Evolutionary conservation across 2,329 filamentous ascomycete species (phyloP).

Genomic region (Leptodontidium sp.): DNA sequence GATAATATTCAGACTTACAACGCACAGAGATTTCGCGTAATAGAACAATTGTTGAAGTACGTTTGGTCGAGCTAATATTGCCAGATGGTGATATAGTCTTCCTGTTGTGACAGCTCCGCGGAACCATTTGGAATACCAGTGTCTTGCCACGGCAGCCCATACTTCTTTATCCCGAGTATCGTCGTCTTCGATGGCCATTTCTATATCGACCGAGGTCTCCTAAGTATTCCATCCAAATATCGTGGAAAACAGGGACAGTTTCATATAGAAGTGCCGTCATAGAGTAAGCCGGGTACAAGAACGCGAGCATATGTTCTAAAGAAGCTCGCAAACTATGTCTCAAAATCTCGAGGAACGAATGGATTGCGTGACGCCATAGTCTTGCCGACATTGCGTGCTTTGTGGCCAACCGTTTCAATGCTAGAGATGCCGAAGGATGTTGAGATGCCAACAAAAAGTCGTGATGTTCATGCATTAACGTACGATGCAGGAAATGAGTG

Average conservation of each 20-base stretch:
- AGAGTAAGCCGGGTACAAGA: conserved; percentile 87
- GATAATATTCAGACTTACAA: conserved; percentile 42
- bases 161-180: conserved; percentile 75
- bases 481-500: conserved; percentile 83
- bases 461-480: conserved; percentile 81
- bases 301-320: conserved; percentile 88
- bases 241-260: conserved; percentile 81
- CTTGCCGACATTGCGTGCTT: conserved; percentile 92
- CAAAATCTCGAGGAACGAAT: conserved; percentile 81
- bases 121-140: conserved; percentile 75
- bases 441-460: conserved; percentile 89
- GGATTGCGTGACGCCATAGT: conserved; percentile 94
- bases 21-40: conserved; percentile 75
- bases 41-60: conserved; percentile 75
- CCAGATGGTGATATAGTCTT: conserved; percentile 86
- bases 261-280: conserved; percentile 91
- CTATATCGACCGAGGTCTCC: conserved; percentile 84
- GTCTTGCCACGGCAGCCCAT: conserved; percentile 80
- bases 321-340: conserved; percentile 77
- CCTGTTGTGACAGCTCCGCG: conserved; percentile 79
- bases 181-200: conserved; percentile 93
- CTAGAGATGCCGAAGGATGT: conserved; percentile 78
- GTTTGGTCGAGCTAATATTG: conserved; percentile 77
- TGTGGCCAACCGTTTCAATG: conserved; percentile 71
- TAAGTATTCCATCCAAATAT: conserved; percentile 88